Conservation (phyloP, 2,329 filamentous ascomycete species). For the Diplodia seriata region DNA sequence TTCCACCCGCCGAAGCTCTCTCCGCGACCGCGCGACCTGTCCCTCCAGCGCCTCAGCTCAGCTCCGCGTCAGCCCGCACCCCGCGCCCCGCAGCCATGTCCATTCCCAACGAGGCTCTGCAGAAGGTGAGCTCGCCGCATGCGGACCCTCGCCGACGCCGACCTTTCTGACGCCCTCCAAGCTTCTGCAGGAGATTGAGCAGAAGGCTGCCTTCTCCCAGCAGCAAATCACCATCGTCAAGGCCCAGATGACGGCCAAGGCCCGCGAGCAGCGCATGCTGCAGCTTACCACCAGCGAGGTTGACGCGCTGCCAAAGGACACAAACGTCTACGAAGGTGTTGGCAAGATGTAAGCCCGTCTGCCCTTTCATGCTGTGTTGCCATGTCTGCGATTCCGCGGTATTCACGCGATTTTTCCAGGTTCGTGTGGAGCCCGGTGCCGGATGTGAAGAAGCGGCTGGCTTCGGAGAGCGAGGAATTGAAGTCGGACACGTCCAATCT, state of each 20-base stretch:
- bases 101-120: conserved; percentile 89
- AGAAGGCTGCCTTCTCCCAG: conserved; percentile 84
- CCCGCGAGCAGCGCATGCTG: conserved; percentile 85
- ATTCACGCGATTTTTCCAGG: conserved; percentile 61
- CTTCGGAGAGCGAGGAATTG: conserved; percentile 74
- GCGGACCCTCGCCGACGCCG: neutral
- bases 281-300: conserved; percentile 88
- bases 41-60: conserved; percentile 2
- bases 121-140: conserved; percentile 70
- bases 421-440: conserved; percentile 81
- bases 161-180: conserved; percentile 47
- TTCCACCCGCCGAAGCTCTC: conserved; percentile 21
- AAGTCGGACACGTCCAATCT: conserved; percentile 80
- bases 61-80: conserved; percentile 1
- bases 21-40: conserved; percentile 6
- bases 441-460: conserved; percentile 77
- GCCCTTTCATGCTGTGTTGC: neutral
- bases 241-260: conserved; percentile 82
- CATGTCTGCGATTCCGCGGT: neutral
- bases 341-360: conserved; percentile 82
- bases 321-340: conserved; percentile 89
- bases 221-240: conserved; percentile 90
- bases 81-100: conserved; percentile 68
- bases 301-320: conserved; percentile 73
- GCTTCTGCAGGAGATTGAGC: conserved; percentile 93